Base-by-base conservation (phyloP, 805 yeast genomes). In the Zygosaccharomyces lentus region DNA sequence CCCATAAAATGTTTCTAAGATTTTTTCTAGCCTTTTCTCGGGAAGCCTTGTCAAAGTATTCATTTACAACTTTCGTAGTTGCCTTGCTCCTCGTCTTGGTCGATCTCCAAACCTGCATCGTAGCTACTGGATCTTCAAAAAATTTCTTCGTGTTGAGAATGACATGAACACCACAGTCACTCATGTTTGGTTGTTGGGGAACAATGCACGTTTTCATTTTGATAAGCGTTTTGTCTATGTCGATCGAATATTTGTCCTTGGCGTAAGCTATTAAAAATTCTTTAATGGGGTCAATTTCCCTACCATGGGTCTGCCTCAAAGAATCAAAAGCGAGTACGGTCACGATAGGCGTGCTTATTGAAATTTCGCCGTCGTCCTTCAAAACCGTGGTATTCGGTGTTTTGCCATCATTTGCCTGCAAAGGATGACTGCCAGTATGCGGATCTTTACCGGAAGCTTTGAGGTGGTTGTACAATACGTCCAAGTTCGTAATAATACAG, bases 81-180 rank as follows among this genome's bases (percentile, higher is more conserved):
- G 45, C 19, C 34, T 52, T 56, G 27, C 51, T 52, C 44, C 46
- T 58, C 5, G 46, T 41, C 13, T 47, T 55, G 4, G 60, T 46
- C 13, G 44, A 54, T 46, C 66, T 61, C 86, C 86, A 80, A 9
- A 76, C 52, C 34, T 60, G 59, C 37, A 76, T 67, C 42, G 87
- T 81, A 19, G 61, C 69, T 0, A 54, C 54, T 0, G 80, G 77
- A 32, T 76, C 65, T 19, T 68, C 67, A 37, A 83, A 69, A 65
- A 87, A 81, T 51, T 75, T 78, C 46, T 72, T 69, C 9, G 82
- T 74, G 55, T 85, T 89, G 54, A 82, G 82, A 12, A 93, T 82
- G 1, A 91, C 86, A 66, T 87, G 96, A 16, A 93, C 79, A 1
- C 99, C 99, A 69, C 99, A 93, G 62, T 93, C 99, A 60, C 89